Evolutionary conservation across 352 stramenopile genomes (phyloP).

Genomic region (Phytophthora ohioensis): DNA sequence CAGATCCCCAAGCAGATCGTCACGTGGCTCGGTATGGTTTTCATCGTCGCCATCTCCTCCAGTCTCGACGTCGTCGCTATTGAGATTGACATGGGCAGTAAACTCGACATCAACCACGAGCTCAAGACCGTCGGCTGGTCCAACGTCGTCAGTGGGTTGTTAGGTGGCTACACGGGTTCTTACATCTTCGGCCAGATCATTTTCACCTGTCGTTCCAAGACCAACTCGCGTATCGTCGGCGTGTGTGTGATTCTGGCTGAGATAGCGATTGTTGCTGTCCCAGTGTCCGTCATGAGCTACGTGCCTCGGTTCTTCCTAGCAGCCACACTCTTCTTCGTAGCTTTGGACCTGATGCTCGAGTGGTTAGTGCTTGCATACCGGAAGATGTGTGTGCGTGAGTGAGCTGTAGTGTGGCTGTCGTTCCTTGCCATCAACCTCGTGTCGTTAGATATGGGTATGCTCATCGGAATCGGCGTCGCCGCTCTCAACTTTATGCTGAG

Average conservation of each 20-base stretch:
- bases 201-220: slow-evolving; percentile 94
- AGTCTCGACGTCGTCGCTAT: slow-evolving; percentile 97
- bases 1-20: slow-evolving; percentile 88
- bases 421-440: slow-evolving; percentile 94
- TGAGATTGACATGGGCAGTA: slow-evolving; percentile 95
- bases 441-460: slow-evolving; percentile 95
- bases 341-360: slow-evolving; percentile 96
- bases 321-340: slow-evolving; percentile 96
- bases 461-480: slow-evolving; percentile 90
- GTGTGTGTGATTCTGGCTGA: slow-evolving; percentile 89
- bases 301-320: slow-evolving; percentile 98
- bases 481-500: slow-evolving; percentile 82
- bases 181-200: slow-evolving; percentile 99
- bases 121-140: slow-evolving; percentile 93
- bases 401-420: slow-evolving; percentile 91
- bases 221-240: slow-evolving; percentile 90
- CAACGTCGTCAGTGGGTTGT: slow-evolving; percentile 95
- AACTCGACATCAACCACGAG: slow-evolving; percentile 96
- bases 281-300: slow-evolving; percentile 94
- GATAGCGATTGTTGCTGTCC: slow-evolving; percentile 85
- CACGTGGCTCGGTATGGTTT: slow-evolving; percentile 95
- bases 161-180: slow-evolving; percentile 96
- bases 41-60: slow-evolving; percentile 97
- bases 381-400: slow-evolving; percentile 89
- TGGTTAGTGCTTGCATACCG: slow-evolving; percentile 92